Percentiles rank a stretch among this genome's conserved stretches.
These are phyloP conservation scores for Blastobotrys arbuscula DNA, from an alignment of 1,139 yeast genomes.

Conservation along the genomic window DNA sequence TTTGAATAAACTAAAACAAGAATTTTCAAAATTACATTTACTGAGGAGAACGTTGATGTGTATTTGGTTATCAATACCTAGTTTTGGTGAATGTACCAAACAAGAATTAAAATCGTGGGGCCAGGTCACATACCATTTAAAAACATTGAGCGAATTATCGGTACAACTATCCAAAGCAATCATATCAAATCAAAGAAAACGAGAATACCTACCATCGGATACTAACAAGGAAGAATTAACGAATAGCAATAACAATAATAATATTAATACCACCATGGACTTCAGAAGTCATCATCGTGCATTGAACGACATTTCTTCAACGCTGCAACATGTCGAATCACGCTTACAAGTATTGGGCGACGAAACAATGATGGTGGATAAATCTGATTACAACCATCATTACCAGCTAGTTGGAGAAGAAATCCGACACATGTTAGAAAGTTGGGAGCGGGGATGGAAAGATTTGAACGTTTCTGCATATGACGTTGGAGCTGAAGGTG, in stretches of 20 bases:
- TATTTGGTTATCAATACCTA: conserved; percentile 36
- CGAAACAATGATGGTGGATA: conserved; percentile 18
- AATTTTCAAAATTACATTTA: conserved; percentile 34
- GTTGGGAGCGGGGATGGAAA: conserved; percentile 31
- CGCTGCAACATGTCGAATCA: conserved; percentile 35
- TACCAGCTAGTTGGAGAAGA: conserved; percentile 32
- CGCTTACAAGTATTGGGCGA: conserved; percentile 33
- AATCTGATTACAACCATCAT: conserved; percentile 21
- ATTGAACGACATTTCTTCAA: conserved; percentile 25
- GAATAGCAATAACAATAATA: conserved; percentile 8
- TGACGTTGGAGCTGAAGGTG: neutral
- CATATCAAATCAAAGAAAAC: conserved; percentile 9
- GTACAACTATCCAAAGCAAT: conserved; percentile 28
- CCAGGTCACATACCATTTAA: conserved; percentile 29
- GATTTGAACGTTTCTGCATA: neutral
- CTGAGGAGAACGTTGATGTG: conserved; percentile 40
- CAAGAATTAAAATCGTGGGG: conserved; percentile 33
- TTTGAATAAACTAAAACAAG: conserved; percentile 27
- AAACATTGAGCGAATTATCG: conserved; percentile 26
- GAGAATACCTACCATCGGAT: conserved; percentile 1
- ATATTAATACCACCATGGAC: conserved; percentile 7
- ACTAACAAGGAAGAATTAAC: conserved; percentile 13
- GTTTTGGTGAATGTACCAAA: conserved; percentile 26
- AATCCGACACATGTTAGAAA: conserved; percentile 26
- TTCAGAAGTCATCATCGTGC: conserved; percentile 22